Base-by-base conservation (phyloP, 2,329 filamentous ascomycete genomes). In the Sporothrix pallida region DNA sequence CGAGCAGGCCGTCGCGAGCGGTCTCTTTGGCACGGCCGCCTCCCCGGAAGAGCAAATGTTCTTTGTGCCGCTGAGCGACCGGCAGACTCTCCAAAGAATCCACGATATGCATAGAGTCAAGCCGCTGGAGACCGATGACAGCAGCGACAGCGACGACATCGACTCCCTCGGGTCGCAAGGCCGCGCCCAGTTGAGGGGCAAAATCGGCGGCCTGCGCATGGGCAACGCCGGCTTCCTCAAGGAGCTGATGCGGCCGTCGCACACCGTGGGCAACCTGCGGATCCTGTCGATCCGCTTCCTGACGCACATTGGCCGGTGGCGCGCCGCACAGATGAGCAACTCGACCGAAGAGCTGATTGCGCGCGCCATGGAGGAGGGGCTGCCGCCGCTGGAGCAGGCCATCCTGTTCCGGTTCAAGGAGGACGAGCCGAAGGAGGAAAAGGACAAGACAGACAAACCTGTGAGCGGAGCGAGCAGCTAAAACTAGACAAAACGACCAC, bases 341-440 rank as follows among this genome's bases (percentile, higher is more conserved):
- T 12, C 46, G 15, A 12, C 15, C 9, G 60, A 63, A 0, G 17
- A 46, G 37, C 31, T 72, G 26, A 46, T 56, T 69, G 52, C 26
- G 20, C 31, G 50, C 31, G 68, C 68, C n/a, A 9, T 70, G 50
- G 52, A 58, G 1, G 52, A 37, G 7, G 48, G 60, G 20, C 73
- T 75, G 74, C 74, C 74, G 8, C 23, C 37, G 20, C 15, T 75
- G 10, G 31, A 69, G 37, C 74, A 74, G 31, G 72, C 46, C 8
- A 60, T 74, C 42, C 48, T 75, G 42, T 74, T 75, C 42, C 50
- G 46, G 1, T 75, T 74, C 46, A 15, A 46, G 12, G 71, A 75
- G 46, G 58, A 54, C 9, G 8, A 12, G 50, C 12, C 23, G 23
- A 26, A 26, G 23, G 23, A 26, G 23, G 23, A 26, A 26, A 26